These are phyloP conservation scores for Xylaria grammica DNA, from an alignment of 495 filamentous ascomycete species.

Conservation along the genomic window DNA sequence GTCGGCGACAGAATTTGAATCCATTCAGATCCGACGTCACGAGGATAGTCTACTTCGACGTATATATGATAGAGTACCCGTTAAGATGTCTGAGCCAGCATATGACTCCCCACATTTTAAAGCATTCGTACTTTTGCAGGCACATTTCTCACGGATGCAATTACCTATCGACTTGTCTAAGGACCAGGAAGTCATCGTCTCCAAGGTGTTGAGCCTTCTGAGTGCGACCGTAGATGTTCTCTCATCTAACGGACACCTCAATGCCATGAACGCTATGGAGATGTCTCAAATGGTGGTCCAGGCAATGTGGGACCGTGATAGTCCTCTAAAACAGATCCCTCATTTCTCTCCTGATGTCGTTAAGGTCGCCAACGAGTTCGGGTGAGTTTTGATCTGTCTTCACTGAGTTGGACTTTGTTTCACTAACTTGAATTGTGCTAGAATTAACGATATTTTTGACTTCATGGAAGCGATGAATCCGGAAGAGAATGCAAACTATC, in stretches of 20 bases:
- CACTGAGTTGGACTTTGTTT: background rate
- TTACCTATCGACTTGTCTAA: conserved; percentile 96
- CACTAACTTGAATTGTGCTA: conserved; percentile 48
- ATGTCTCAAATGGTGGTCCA: conserved; percentile 99
- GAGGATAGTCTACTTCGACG: conserved; percentile 87
- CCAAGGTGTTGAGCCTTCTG: conserved; percentile 84
- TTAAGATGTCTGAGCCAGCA: conserved; percentile 85
- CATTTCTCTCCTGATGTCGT: conserved; percentile 87
- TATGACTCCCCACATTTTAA: conserved; percentile 98
- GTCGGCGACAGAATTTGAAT: conserved; percentile 94
- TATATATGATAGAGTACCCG: conserved; percentile 91
- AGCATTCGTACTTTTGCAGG: conserved; percentile 93
- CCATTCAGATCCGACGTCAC: conserved; percentile 91
- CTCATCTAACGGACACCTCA: conserved; percentile 93
- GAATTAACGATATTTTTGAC: conserved; percentile 90
- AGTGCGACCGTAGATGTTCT: conserved; percentile 94
- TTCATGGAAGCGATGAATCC: conserved; percentile 99
- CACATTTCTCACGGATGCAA: conserved; percentile 97
- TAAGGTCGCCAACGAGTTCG: conserved; percentile 78
- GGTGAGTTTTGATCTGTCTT: conserved; percentile 58
- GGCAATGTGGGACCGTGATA: conserved; percentile 98
- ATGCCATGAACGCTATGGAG: conserved; percentile 98
- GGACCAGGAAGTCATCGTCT: conserved; percentile 88
- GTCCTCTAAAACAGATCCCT: conserved; percentile 95
- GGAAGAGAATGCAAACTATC: conserved; percentile 81